These are phyloP conservation scores for Pseudonitzschia multiseries DNA, from an alignment of 108 stramenopile species.

Conservation along the genomic window DNA sequence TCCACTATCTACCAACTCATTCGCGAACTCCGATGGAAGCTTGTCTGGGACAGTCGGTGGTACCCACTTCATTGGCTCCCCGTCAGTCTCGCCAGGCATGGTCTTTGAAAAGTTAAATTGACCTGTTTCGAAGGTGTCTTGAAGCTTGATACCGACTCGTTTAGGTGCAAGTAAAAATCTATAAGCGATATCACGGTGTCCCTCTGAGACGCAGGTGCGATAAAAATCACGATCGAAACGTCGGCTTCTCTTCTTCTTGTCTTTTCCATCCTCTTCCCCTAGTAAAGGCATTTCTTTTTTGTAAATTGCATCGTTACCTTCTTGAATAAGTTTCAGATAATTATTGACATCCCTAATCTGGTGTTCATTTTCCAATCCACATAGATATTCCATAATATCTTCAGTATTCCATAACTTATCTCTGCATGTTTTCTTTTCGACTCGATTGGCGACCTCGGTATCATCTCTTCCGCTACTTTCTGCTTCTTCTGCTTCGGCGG, in stretches of 20 bases:
- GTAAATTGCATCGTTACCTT: conserved; percentile 83
- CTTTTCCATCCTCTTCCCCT: conserved; percentile 26
- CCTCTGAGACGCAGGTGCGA: conserved; percentile 80
- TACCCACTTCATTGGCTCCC: conserved; percentile 70
- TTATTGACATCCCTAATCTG: conserved; percentile 75
- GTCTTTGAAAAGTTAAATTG: conserved; percentile 64
- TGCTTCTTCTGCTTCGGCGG: conserved; percentile 37
- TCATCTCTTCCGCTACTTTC: conserved; percentile 23
- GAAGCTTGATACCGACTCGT: conserved; percentile 79
- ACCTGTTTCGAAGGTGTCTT: conserved; percentile 54
- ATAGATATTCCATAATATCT: conserved; percentile 60
- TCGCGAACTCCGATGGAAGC: conserved; percentile 66
- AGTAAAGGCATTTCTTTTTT: conserved; percentile 50
- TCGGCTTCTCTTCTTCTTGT: conserved; percentile 67
- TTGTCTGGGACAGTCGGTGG: conserved; percentile 55
- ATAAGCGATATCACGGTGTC: conserved; percentile 72
- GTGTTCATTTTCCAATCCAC: conserved; percentile 57
- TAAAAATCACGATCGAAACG: conserved; percentile 85
- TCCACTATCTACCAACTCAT: conserved; percentile 78
- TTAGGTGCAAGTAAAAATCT: conserved; percentile 73
- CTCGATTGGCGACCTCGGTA: conserved; percentile 42
- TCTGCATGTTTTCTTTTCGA: conserved; percentile 62
- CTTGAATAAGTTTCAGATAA: conserved; percentile 76
- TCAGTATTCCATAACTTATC: conserved; percentile 70
- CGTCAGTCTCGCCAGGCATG: conserved; percentile 71